These are phyloP conservation scores for Fusarium sp. DNA, from an alignment of 2,329 filamentous ascomycete genomes.

Conservation along the genomic window DNA sequence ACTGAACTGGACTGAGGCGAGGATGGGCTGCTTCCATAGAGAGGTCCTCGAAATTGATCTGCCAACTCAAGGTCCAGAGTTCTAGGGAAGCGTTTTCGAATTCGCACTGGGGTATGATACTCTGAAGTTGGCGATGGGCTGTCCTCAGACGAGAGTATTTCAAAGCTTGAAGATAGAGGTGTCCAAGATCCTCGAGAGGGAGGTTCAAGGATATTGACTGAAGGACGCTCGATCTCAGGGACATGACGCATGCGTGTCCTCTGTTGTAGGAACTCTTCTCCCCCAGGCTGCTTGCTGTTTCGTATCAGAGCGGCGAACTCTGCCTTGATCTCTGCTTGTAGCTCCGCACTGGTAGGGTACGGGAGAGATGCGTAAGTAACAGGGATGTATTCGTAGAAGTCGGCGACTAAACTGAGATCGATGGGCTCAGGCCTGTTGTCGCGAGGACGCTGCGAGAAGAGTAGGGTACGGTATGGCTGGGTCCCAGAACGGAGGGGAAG, in stretches of 20 bases:
- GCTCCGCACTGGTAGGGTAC: background rate
- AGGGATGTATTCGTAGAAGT: background rate
- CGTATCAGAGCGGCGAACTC: background rate
- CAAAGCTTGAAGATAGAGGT: background rate
- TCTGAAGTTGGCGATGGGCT: background rate
- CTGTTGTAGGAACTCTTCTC: background rate
- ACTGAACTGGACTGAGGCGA: background rate
- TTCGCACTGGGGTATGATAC: background rate
- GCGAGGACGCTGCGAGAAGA: conserved; percentile 9
- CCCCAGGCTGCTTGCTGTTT: no score
- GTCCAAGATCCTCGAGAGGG: background rate
- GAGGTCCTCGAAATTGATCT: background rate
- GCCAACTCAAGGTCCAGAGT: background rate
- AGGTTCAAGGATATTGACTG: background rate
- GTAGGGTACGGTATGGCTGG: background rate
- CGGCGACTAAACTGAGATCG: background rate
- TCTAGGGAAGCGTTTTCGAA: background rate
- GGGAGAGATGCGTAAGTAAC: background rate
- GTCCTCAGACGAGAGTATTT: background rate
- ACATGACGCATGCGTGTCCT: no score
- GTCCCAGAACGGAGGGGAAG: conserved; percentile 7
- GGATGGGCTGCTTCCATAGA: background rate
- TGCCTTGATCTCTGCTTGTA: background rate
- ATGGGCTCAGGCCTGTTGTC: background rate
- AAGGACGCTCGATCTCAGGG: background rate